A percentile compares a stretch with the other conserved stretches of the same genome.
These are phyloP conservation scores for Pyronema omphalodes DNA, from an alignment of 495 filamentous ascomycete genomes.

Conservation along the genomic window DNA sequence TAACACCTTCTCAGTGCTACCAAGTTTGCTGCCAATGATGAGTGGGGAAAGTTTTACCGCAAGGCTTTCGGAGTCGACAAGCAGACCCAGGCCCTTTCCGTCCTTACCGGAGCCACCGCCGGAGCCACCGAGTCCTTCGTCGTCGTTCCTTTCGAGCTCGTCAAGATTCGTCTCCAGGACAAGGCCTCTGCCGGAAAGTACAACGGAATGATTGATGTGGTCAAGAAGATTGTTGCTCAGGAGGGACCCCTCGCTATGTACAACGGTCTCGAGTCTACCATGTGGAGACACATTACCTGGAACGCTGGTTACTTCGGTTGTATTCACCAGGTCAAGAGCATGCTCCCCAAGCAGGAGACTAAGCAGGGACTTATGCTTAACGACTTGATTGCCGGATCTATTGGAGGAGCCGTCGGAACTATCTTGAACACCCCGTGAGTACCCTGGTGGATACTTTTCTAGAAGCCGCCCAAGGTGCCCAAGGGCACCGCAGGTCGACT, in stretches of 20 bases:
- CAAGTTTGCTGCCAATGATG: constrained; percentile 97
- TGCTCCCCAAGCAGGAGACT: constrained; percentile 59
- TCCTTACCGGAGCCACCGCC: constrained; percentile 82
- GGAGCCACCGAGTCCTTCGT: constrained; percentile 94
- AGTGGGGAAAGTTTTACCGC: constrained; percentile 87
- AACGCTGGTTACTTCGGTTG: constrained; percentile 96
- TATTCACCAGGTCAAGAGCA: constrained; percentile 81
- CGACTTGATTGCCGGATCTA: constrained; percentile 66
- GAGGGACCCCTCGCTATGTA: constrained; percentile 84
- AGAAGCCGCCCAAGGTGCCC: not conserved
- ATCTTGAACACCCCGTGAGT: constrained; percentile 68
- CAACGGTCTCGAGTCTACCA: constrained; percentile 85
- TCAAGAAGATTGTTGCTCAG: constrained; percentile 61
- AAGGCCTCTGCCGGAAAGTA: constrained; percentile 87
- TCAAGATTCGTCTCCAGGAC: constrained; percentile 94
- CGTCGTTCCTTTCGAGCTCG: constrained; percentile 81
- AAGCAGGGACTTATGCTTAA: constrained; percentile 68
- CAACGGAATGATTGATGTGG: constrained; percentile 78
- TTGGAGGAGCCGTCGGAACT: constrained; percentile 84
- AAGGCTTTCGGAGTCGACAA: constrained; percentile 60
- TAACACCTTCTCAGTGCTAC: constrained; percentile 41
- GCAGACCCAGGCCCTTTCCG: constrained; percentile 76
- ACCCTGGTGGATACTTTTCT: not conserved
- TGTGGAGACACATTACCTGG: constrained; percentile 96
- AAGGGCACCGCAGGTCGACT: no score